Conservation (phyloP, 1,284 basidiomycete species). For the Ceratobasidium sp. region DNA sequence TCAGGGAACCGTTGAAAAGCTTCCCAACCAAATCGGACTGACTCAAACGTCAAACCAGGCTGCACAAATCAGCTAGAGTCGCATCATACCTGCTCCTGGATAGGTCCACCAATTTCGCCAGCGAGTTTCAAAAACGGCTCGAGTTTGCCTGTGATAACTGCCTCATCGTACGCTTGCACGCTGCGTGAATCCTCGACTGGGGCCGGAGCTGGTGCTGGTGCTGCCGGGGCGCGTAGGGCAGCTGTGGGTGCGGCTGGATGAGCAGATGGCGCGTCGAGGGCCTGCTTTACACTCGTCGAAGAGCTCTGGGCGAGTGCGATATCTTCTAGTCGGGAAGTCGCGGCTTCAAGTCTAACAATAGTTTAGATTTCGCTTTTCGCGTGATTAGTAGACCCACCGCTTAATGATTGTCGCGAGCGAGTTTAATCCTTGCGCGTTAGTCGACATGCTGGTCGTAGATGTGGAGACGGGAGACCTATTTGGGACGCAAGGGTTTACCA, state of each 20-base stretch:
- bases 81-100: slow-evolving; percentile 83
- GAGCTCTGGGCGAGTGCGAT: slow-evolving; percentile 69
- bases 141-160: slow-evolving; percentile 77
- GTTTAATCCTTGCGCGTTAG: slow-evolving; percentile 64
- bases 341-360: slow-evolving; percentile 81
- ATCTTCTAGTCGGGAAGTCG: slow-evolving; percentile 95
- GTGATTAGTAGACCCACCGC: slow-evolving; percentile 66
- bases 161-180: slow-evolving; percentile 80
- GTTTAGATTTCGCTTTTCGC: slow-evolving; percentile 24
- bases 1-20: slow-evolving; percentile 78
- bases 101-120: slow-evolving; percentile 76
- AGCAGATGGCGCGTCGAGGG: slow-evolving; percentile 49
- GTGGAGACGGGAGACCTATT: slow-evolving; percentile 16
- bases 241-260: slow-evolving; percentile 54
- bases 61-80: background rate
- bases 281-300: slow-evolving; percentile 53
- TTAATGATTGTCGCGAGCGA: slow-evolving; percentile 84
- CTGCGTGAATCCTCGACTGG: slow-evolving; percentile 66
- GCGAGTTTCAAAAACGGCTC: slow-evolving; percentile 81
- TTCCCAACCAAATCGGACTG: slow-evolving; percentile 79
- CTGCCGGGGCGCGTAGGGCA: slow-evolving; percentile 51
- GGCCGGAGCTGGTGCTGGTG: slow-evolving; percentile 54
- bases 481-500: slow-evolving; percentile 17
- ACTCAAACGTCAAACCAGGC: background rate
- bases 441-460: slow-evolving; percentile 34